Evolutionary conservation across 176 grass and related monocot species (phyloP), one percentile per base, ranked within the genome.

Genomic region (Bonia amplexicaulis): DNA sequence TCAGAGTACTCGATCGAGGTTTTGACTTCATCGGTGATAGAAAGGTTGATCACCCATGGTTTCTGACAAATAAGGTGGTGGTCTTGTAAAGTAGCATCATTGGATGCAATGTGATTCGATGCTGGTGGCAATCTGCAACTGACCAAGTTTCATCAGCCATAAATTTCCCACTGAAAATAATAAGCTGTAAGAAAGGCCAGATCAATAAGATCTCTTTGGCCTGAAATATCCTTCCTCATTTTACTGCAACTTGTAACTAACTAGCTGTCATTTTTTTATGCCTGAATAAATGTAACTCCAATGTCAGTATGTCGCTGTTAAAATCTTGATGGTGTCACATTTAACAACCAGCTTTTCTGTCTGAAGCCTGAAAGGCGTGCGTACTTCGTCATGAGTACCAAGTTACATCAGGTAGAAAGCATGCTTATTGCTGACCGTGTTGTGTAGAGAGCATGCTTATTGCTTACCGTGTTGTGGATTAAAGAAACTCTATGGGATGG

Each of bases 31-130:
- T 33, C 12, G 67, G 67, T 66, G 68, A 59, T 59, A 61, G 64
- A 72, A 71, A 65, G 13, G 7, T n/a, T 12, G 47, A 69, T 63
- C 57, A 60, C 44, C 49, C 52, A 47, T 29, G 69, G 69, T 62
- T 75, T 67, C 44, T 87, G 55, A 84, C 69, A 80, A 91, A 87
- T 75, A 87, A 76, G 44, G 64, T 35, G 64, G 17, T 12, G 12
- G 12, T 33, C 61, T 52, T 74, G 62, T 85, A 62, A 70, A 61
- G 42, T 29, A 53, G 46, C 60, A 66, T 66, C 44, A 9, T 60
- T 35, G 73, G 7, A 77, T 2, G 10, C 16, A n/a, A 12, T 25
- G 62, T 13, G 1, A 17, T 60, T 1, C 59, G 49, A 6, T 82
- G 26, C 67, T 26, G 8, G 59, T 19, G n/a, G 19, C 60, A 57